Base-by-base conservation (phyloP, 345 rosid species). In the Rhodomyrtus tomentosa region DNA sequence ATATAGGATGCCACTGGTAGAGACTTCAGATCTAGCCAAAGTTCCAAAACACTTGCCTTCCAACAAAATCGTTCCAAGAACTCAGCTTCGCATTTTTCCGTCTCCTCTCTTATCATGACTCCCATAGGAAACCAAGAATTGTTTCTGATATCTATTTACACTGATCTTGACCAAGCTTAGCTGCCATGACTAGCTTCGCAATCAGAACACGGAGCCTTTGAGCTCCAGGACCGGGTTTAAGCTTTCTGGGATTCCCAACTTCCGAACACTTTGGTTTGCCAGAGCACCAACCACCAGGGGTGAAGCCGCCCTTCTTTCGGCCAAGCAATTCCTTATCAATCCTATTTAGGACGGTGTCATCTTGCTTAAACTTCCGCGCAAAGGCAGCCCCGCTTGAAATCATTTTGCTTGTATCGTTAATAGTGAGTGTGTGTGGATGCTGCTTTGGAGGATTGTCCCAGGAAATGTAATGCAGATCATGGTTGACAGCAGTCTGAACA, bases 201-300 rank as follows among this genome's bases (percentile, higher is more conserved):
- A 96, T 86, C 82, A 98, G 96, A 45, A 58, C 85, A 55, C 83
- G 91, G 84, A 96, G 92, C 89, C 97, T 91, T 86, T 86, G 85
- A 84, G 98, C 95, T 87, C 99, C 98, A 18, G 89, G 91, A 76
- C 98, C 91, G 2, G 99, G 98, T 87, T 89, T 90, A 80, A 98
- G 86, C 80, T 90, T 93, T 88, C 88, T 87, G n/a, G 56, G 85
- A 86, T 96, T 89, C 54, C 97, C 98, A 72, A 96, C 93, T 83
- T 88, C 82, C 0, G 96, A 91, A 85, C 99, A 98, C 82, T 86
- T 86, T 24, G 95, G 95, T 68, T 90, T 88, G 74, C 94, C 98
- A 10, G 94, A 86, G 86, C 99, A 98, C 99, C 99, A 98, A 51
- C 95, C 98, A 55, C 99, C 99, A 10, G 99, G 98, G 84, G 99